phyloP scores from a whole-genome alignment of 768 basidiomycete species.

The Lactarius psammicola region DNA sequence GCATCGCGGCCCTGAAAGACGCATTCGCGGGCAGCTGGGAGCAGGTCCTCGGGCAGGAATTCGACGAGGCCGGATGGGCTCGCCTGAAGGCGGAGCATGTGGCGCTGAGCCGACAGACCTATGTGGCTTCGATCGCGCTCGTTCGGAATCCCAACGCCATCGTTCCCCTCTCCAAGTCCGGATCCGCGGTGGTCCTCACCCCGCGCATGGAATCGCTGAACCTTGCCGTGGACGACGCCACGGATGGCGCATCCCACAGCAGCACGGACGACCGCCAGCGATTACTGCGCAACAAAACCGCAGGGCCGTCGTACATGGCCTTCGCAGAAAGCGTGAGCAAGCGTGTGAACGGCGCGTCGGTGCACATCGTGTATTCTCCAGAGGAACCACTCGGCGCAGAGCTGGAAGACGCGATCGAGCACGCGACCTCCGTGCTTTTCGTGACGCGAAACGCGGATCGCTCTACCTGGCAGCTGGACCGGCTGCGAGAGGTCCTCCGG shows the following conservation, averaged over 20 bases:
- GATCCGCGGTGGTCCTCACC: slow-evolving; percentile 46
- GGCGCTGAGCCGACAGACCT: slow-evolving; percentile 47
- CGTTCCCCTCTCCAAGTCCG: slow-evolving; percentile 37
- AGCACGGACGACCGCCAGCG: no score
- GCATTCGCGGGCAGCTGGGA: slow-evolving; percentile 50
- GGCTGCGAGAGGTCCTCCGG: slow-evolving; percentile 36
- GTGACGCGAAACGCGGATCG: slow-evolving; percentile 58
- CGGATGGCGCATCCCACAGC: no score
- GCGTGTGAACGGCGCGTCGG: slow-evolving; percentile 34
- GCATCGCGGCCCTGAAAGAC: slow-evolving; percentile 52
- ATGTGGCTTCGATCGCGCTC: slow-evolving; percentile 47
- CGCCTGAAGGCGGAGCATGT: slow-evolving; percentile 42
- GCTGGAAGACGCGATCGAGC: slow-evolving; percentile 22
- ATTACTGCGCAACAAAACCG: slow-evolving; percentile 24
- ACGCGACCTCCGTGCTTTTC: slow-evolving; percentile 44
- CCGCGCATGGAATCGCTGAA: slow-evolving; percentile 52
- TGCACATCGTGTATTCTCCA: slow-evolving; percentile 48
- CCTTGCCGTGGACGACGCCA: no score
- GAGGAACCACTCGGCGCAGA: slow-evolving; percentile 22
- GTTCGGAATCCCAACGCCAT: slow-evolving; percentile 41
- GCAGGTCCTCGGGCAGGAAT: slow-evolving; percentile 33
- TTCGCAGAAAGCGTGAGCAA: slow-evolving; percentile 43
- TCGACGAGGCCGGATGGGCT: slow-evolving; percentile 36
- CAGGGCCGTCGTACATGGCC: slow-evolving; percentile 52
- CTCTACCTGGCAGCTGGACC: slow-evolving; percentile 55